Base-by-base conservation (phyloP, 768 basidiomycete species). In the Auricularia cornea region DNA sequence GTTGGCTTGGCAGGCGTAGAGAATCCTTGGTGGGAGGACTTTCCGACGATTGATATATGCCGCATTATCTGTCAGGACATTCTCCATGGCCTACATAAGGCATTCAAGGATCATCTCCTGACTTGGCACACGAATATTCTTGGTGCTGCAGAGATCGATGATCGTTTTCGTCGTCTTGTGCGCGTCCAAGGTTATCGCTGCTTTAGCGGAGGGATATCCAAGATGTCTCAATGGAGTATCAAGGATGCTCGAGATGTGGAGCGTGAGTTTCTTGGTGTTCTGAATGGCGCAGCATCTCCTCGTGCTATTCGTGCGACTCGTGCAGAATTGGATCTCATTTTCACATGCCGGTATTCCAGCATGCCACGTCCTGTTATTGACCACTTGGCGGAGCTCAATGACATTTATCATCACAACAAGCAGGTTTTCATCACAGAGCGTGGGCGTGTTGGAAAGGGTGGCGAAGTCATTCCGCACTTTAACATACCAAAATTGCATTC, bases 151-250 rank as follows among this genome's bases (percentile, higher is more conserved):
- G 78, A 78, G 60, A 65, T 82, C 38, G 81, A 83, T 67, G 68
- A 67, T 1, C 71, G 75, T 0, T 76, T 75, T 63, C 67, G 70
- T 10, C 60, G 67, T 2, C 67, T 80, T 57, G 72, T 74, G 3
- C 67, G 65, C 1, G 71, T 71, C 62, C 70, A 70, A 30, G 69
- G 70, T 0, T 66, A 80, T 1, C 75, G 76, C 0, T 75, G 78
- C 57, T 81, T 83, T 72, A 72, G 72, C 35, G 76, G 75, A 5
- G 80, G 80, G 0, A 79, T 83, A n/a, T 77, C 75, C 0, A 33
- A 65, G 0, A 67, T 78, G 0, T 70, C 75, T 8, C 79, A 81
- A 61, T 78, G 76, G 77, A 80, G 79, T 0, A 80, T 80, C 2
- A 72, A 67, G 0, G 79, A 83, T 66, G 71, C 76, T 61, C 77